phyloP scores from a whole-genome alignment of 73 alveolate species.

The Tetrahymena thermophila region DNA sequence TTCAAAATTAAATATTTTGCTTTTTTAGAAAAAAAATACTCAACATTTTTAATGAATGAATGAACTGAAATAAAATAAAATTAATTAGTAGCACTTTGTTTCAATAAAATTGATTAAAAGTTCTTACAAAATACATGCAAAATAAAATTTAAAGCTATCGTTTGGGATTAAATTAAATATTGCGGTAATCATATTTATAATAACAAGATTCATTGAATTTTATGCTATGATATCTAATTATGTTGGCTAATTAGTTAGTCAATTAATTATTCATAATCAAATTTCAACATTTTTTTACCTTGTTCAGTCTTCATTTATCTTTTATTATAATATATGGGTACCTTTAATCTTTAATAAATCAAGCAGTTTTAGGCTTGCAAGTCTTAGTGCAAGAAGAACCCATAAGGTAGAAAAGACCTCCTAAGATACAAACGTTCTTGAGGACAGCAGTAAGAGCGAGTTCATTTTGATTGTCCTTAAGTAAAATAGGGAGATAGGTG shows the following conservation, averaged over 20 bases:
- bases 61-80: neutral
- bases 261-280: too few relatives aligned
- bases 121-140: neutral
- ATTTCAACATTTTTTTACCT: neutral
- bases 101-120: neutral
- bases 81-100: neutral
- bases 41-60: neutral
- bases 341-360: neutral
- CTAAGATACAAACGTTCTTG: neutral
- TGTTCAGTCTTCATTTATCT: neutral
- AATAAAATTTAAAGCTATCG: neutral
- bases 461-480: neutral
- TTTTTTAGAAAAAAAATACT: neutral
- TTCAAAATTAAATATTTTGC: neutral
- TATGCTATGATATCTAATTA: neutral
- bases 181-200: neutral
- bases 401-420: conserved; percentile 1
- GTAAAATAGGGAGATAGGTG: neutral
- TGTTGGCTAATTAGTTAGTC: neutral
- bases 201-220: neutral
- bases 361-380: neutral
- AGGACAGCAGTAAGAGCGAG: neutral
- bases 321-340: neutral
- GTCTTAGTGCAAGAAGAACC: neutral
- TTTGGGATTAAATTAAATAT: neutral